Percentiles rank a stretch among this genome's conserved stretches.
These are phyloP conservation scores for Pythium phragmiticola DNA, from an alignment of 352 stramenopile genomes.

Conservation along the genomic window DNA sequence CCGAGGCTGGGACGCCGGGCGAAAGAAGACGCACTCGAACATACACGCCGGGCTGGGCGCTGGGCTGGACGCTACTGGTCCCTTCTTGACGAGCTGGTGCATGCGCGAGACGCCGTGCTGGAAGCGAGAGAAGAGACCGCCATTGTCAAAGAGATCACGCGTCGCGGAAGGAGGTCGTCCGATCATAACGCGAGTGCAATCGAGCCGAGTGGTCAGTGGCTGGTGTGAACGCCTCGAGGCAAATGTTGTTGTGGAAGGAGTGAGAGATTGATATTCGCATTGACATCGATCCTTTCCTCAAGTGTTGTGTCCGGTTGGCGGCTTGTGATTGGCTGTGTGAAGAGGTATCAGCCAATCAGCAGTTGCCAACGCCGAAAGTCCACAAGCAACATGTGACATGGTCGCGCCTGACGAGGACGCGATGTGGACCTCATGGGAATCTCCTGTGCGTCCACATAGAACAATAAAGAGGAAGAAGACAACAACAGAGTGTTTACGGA, in stretches of 20 bases:
- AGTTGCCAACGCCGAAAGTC: conserved; percentile 21
- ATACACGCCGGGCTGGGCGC: neutral
- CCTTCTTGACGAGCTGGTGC: conserved; percentile 18
- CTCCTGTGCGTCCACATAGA: neutral
- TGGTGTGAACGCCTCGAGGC: neutral
- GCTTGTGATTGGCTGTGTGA: conserved; percentile 22
- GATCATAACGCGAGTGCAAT: conserved; percentile 10
- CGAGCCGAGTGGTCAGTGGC: neutral
- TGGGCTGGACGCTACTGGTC: neutral
- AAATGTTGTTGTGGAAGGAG: conserved; percentile 7
- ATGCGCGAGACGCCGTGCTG: conserved; percentile 18
- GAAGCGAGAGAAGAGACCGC: conserved; percentile 16
- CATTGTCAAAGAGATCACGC: conserved; percentile 17
- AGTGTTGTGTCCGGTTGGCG: conserved; percentile 18
- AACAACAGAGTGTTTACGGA: neutral
- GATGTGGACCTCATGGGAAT: neutral
- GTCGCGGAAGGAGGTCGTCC: conserved; percentile 12
- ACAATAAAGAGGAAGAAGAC: too few relatives aligned
- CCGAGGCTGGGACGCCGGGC: neutral
- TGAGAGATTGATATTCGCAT: neutral
- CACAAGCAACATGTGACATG: conserved; percentile 1
- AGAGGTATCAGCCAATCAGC: conserved; percentile 14
- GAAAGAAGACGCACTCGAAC: conserved; percentile 16
- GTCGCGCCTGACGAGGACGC: neutral
- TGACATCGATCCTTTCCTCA: neutral